These are phyloP conservation scores for Saxophila tyrrhenica DNA, from an alignment of 495 filamentous ascomycete genomes.

Conservation along the genomic window DNA sequence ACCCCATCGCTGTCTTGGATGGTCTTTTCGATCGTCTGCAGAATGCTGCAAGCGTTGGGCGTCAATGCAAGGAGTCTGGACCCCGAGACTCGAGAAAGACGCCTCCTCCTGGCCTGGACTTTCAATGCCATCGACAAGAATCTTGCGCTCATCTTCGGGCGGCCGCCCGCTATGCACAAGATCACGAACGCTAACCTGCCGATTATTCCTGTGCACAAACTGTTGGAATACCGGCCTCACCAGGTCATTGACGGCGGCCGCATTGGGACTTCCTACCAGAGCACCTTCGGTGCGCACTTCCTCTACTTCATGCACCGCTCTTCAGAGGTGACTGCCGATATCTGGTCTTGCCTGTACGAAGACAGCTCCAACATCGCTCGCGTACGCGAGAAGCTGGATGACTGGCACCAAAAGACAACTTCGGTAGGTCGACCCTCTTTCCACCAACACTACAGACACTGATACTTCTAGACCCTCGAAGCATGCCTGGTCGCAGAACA, in stretches of 20 bases:
- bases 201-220: constrained; percentile 1
- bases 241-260: background rate
- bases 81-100: constrained; percentile 3
- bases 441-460: background rate
- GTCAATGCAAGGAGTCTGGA: constrained; percentile 4
- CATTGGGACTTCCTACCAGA: background rate
- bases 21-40: constrained; percentile 4
- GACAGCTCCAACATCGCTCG: background rate
- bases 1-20: constrained; percentile 14
- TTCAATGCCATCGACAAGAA: constrained; percentile 8
- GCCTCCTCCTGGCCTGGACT: constrained; percentile 7
- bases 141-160: constrained; percentile 3
- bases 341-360: constrained; percentile 7
- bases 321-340: constrained; percentile 2
- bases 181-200: background rate
- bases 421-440: background rate
- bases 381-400: constrained; percentile 1
- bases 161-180: constrained; percentile 4
- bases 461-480: constrained; percentile 2
- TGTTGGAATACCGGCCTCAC: background rate
- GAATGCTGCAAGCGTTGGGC: constrained; percentile 10
- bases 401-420: background rate
- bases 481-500: constrained; percentile 5
- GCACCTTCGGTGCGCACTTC: constrained; percentile 6
- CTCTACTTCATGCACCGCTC: background rate